Base-by-base conservation (phyloP, 2,329 filamentous ascomycete species). In the Rutstroemia sp. region DNA sequence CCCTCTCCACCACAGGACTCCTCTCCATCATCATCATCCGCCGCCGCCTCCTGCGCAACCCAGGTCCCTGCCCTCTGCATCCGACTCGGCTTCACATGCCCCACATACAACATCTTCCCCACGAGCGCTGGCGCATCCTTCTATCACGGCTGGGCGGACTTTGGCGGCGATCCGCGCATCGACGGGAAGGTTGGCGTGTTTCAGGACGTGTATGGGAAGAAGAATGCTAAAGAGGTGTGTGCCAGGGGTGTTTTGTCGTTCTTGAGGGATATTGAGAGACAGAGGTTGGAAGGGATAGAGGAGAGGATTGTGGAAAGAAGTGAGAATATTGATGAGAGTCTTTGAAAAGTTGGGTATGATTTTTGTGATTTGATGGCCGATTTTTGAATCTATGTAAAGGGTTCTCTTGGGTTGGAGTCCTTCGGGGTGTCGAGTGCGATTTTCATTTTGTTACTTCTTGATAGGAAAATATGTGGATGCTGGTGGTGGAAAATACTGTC, bases 151-250 rank as follows among this genome's bases (percentile, higher is more conserved):
- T 65, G 63, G 48, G 68, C 67, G 1, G 59, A 68, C 54, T 70
- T 69, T 44, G 57, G 55, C 10, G 55, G 52, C 3, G 63, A 68
- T 45, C 61, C 61, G 1, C 60, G 62, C 8, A 63, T 73, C 4
- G 61, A 63, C 3, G 69, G 70, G 0, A 67, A 70, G 3, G 63
- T 79, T 17, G 76, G 74, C 23, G 65, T 72, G 54, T 72, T 76
- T 2, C 58, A 66, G 0, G 68, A 73, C 54, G 66, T 79, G 0
- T 74, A 67, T 58, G 77, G 78, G 2, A 75, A 73, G 69, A 77
- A 76, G 66, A 74, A 69, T 48, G 76, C 76, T 0, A 77, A 74
- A 64, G 74, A 79, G 57, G 71, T 72, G 58, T 73, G 75, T 65
- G 76, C 76, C n/a, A 64, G 69, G 56, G 54, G 67, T 37, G 71